These are phyloP conservation scores for Rhizodiscina lignyota DNA, from an alignment of 495 filamentous ascomycete species.

Conservation along the genomic window DNA sequence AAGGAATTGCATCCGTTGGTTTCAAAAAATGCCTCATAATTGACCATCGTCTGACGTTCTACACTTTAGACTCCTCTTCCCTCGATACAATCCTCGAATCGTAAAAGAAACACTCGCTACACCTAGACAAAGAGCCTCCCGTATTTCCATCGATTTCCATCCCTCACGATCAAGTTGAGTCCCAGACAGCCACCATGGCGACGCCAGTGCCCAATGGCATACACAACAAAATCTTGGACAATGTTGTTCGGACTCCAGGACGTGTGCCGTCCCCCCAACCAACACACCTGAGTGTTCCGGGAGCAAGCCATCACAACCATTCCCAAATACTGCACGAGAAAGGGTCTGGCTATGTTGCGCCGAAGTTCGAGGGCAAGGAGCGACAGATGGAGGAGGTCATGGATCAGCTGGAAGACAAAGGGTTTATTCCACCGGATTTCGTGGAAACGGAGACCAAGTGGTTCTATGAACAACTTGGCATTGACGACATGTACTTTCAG, in stretches of 20 bases:
- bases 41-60: too few species aligned
- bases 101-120: too few species aligned
- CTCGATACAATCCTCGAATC: too few species aligned
- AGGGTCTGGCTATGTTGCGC: slow-evolving; percentile 89
- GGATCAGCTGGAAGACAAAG: slow-evolving; percentile 57
- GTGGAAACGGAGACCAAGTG: slow-evolving; percentile 73
- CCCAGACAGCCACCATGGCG: neutral
- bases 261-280: slow-evolving; percentile 78
- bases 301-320: slow-evolving; percentile 4
- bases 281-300: slow-evolving; percentile 69
- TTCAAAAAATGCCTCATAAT: too few species aligned
- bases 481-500: slow-evolving; percentile 98
- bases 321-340: slow-evolving; percentile 55
- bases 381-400: slow-evolving; percentile 83
- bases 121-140: too few species aligned
- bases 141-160: too few species aligned
- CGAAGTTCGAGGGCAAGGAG: slow-evolving; percentile 85
- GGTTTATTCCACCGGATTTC: slow-evolving; percentile 74
- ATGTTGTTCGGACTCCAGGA: slow-evolving; percentile 37
- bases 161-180: too few species aligned
- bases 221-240: slow-evolving; percentile 48
- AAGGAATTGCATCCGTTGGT: too few species aligned
- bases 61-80: too few species aligned
- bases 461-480: slow-evolving; percentile 96
- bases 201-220: slow-evolving; percentile 1